Base-by-base conservation (phyloP, 352 stramenopile species). In the Globisporangium perplexum region DNA sequence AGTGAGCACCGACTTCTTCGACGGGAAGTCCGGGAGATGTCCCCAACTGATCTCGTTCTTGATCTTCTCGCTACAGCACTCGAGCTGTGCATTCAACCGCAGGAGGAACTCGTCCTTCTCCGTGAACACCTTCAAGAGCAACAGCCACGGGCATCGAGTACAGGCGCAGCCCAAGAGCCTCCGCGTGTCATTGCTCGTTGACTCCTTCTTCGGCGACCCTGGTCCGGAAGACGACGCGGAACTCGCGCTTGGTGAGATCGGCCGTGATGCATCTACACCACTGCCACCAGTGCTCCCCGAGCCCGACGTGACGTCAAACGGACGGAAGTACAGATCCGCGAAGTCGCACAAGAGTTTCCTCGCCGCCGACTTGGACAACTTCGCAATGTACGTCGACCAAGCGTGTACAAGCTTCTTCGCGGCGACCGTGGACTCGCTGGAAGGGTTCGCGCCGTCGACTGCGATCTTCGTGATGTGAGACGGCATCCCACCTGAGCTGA, bases 1-100 rank as follows among this genome's bases (percentile, higher is more conserved):
- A 10, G 77, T 88, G 31, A 90, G 65, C 1, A 64, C 71, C 28
- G 76, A 44, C 42, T 87, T 89, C 33, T 76, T 76, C 35, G 72
- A 78, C 6, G 73, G 69, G 46, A 83, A 75, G 30, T 88, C 77
- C 10, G 77, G 82, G 7, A 93, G 56, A 35, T 80, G 66, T 1
- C 82, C 82, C 82, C 82, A 93, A 30, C 66, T 70, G 53, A 93
- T 77, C 59, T 87, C 72, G 55, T 74, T 67, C 28, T 86, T 75
- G 48, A 93, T 86, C 51, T 88, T 93, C 42, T 86, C 75, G 44
- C 74, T 81, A 38, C 77, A 93, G 24, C 65, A 80, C 47, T 89
- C 74, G 14, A 93, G 53, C 54, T 86, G 74, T 3, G 76, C 67
- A 52, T 85, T 84, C 15, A 93, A 54, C 6, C 79, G 74, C 49